phyloP scores from a whole-genome alignment of 495 filamentous ascomycete genomes.

The Hypoxylon fuscum region DNA sequence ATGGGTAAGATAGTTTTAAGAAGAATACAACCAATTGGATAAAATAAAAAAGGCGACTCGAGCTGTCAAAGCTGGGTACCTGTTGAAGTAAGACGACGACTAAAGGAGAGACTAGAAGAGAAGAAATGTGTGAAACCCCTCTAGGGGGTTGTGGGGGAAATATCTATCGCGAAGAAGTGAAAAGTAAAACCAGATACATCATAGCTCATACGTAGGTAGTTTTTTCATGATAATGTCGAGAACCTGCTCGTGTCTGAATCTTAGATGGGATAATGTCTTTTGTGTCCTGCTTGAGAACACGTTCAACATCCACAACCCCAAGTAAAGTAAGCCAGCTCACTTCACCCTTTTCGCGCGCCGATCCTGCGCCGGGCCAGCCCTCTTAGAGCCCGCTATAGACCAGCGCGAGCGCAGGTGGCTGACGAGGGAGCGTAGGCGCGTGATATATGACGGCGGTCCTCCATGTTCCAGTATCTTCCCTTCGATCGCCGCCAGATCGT shows the following conservation, averaged over 20 bases:
- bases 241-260: too few species aligned
- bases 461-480: slow-evolving; percentile 13
- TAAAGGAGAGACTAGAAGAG: slow-evolving; percentile 20
- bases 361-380: slow-evolving; percentile 14
- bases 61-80: slow-evolving; percentile 17
- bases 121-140: not conserved
- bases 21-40: not conserved
- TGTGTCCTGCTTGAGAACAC: not conserved
- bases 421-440: slow-evolving; percentile 25
- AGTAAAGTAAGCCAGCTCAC: slow-evolving; percentile 14
- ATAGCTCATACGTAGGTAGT: not conserved
- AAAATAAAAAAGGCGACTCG: not conserved
- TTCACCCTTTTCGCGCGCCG: slow-evolving; percentile 24
- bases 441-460: slow-evolving; percentile 21
- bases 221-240: not conserved
- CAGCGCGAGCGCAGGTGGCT: slow-evolving; percentile 9
- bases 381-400: slow-evolving; percentile 13
- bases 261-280: too few species aligned
- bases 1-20: slow-evolving; percentile 6
- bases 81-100: not conserved
- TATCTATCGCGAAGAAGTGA: not conserved
- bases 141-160: not conserved
- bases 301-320: not conserved
- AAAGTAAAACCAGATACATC: not conserved
- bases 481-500: slow-evolving; percentile 32